A percentile compares a stretch with the other conserved stretches of the same genome.
These are phyloP conservation scores for Mycena vulgaris DNA, from an alignment of 768 basidiomycete species.

Conservation along the genomic window DNA sequence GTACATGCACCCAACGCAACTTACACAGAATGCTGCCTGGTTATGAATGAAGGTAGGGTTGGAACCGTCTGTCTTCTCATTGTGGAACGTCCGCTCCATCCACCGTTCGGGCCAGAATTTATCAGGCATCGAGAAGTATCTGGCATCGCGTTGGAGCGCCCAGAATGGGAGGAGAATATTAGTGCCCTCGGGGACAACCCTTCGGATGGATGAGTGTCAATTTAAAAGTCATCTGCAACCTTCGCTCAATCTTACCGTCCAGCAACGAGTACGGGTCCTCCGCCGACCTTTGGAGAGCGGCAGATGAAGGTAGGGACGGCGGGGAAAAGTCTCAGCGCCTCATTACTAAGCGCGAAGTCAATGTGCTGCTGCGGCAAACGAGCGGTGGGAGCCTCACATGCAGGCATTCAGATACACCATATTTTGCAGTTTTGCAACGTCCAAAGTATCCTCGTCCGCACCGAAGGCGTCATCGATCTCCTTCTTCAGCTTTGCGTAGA, in stretches of 20 bases:
- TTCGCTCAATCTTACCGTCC: neutral
- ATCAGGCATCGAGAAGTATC: constrained; percentile 1
- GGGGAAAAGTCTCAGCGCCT: constrained; percentile 15
- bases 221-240: neutral
- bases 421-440: neutral
- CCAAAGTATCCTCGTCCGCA: constrained; percentile 11
- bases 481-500: constrained; percentile 7
- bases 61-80: neutral
- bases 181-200: neutral
- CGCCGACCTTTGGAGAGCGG: constrained; percentile 14
- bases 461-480: constrained; percentile 2
- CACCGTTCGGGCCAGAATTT: constrained; percentile 1
- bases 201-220: neutral
- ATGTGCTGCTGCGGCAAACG: neutral
- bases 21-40: constrained; percentile 16
- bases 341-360: constrained; percentile 11
- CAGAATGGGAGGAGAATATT: constrained; percentile 1
- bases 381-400: no score
- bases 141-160: neutral
- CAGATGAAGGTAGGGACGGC: constrained; percentile 15
- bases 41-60: constrained; percentile 17
- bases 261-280: constrained; percentile 12
- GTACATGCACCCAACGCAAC: constrained; percentile 11
- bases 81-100: constrained; percentile 1
- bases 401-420: no score